Evolutionary conservation across 139 green algal genomes (phyloP), one percentile per base, ranked within the genome.

Genomic region (Asterochloris erici): DNA sequence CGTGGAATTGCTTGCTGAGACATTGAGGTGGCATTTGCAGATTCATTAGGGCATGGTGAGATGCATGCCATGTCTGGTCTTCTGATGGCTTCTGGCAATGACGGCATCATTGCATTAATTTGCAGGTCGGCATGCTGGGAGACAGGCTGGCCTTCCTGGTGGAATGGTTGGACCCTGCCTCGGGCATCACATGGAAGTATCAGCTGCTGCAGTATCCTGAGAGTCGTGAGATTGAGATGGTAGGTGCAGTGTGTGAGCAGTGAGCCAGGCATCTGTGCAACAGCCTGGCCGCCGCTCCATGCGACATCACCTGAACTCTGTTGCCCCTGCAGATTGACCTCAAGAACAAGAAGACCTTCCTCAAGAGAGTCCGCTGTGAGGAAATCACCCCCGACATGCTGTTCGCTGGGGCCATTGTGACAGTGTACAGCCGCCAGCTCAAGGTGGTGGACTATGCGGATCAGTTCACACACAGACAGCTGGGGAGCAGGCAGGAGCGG

Each of bases 371-470:
- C 15, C 85, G 85, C 19, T 90, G 90, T 62, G 87, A 91, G 12
- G 78, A 86, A 23, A 15, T 97, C 6, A 85, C 84, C 13, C 66
- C 78, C 0, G 88, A 93, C 28, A 79, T 91, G 63, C 81, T 97
- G 15, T 96, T 85, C 83, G 19, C 94, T 15, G 93, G 94, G 24
- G 78, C 63, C 38, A 89, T 78, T 9, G 73, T 97, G 13, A 94
- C 87, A 17, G 84, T 98, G 1, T 94, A 92, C 70, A 79, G 87
- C 6, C 83, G 94, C 61, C 93, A 95, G 80, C 90, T 97, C 6
- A 90, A 91, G 54, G 61, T 98, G 0, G 83, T 90, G 0, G 91
- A 93, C 26, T 97, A 93, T 85, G 94, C 89, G 11, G 94, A 98
- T 73, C 89, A 94, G 0, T 90, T 81, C 86, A 98, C 94, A 0